Conservation (phyloP, 768 basidiomycete species). For the Mycena latifolia region DNA sequence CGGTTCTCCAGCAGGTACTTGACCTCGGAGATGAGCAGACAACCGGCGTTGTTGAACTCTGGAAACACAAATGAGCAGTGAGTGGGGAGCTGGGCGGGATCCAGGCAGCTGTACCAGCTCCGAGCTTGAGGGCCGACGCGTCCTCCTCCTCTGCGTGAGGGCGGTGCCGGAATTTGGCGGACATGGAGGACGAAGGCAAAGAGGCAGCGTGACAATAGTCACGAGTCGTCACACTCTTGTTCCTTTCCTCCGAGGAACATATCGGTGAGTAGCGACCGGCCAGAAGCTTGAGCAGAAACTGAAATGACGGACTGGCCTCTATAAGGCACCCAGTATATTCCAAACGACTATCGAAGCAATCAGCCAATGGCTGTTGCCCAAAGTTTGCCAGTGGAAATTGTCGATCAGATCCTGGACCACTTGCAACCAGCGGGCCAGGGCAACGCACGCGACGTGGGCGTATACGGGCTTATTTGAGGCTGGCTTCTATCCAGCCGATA, state of each 20-base stretch:
- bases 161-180: constrained; percentile 61
- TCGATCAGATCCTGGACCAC: too few relatives aligned
- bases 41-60: constrained; percentile 94
- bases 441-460: too few relatives aligned
- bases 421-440: too few relatives aligned
- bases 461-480: too few relatives aligned
- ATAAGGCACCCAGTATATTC: too few relatives aligned
- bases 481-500: neutral
- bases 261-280: too few relatives aligned
- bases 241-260: too few relatives aligned
- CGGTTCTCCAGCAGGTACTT: constrained; percentile 90
- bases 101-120: constrained; percentile 63
- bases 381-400: too few relatives aligned
- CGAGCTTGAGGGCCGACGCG: constrained; percentile 86
- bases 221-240: neutral
- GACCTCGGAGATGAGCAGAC: constrained; percentile 92
- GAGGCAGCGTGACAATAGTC: neutral
- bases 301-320: too few relatives aligned
- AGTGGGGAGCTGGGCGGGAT: neutral
- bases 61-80: neutral
- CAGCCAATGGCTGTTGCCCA: too few relatives aligned
- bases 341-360: too few relatives aligned
- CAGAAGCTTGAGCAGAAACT: too few relatives aligned
- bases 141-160: constrained; percentile 84
- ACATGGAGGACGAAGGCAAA: neutral